Percentiles rank a stretch among this genome's conserved stretches.
These are phyloP conservation scores for Penicillium olsonii DNA, from an alignment of 2,329 filamentous ascomycete genomes.

Conservation along the genomic window DNA sequence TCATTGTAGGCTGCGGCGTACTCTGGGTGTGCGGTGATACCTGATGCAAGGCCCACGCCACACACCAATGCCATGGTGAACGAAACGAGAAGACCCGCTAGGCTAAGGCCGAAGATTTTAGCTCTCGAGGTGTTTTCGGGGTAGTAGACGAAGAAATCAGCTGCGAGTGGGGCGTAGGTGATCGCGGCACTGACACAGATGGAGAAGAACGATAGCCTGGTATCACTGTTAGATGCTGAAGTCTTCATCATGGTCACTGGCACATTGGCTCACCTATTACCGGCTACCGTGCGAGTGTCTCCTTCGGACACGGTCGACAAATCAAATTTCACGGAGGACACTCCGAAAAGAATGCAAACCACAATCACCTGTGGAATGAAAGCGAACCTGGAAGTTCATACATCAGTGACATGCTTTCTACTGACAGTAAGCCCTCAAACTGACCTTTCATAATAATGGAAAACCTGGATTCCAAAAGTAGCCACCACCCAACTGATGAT, in stretches of 20 bases:
- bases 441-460: slow-evolving; percentile 68
- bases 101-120: slow-evolving; percentile 59
- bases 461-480: slow-evolving; percentile 67
- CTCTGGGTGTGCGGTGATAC: slow-evolving; percentile 52
- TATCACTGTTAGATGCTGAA: background rate
- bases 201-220: slow-evolving; percentile 66
- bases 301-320: slow-evolving; percentile 53
- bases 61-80: slow-evolving; percentile 64
- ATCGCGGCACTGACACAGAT: slow-evolving; percentile 66
- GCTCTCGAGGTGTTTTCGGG: slow-evolving; percentile 53
- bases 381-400: slow-evolving; percentile 50
- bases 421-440: slow-evolving; percentile 9
- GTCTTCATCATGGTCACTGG: background rate
- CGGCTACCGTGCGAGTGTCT: slow-evolving; percentile 54
- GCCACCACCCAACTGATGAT: slow-evolving; percentile 65
- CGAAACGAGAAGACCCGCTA: slow-evolving; percentile 58
- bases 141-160: slow-evolving; percentile 70
- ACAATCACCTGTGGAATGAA: slow-evolving; percentile 66
- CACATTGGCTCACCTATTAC: slow-evolving; percentile 37
- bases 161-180: slow-evolving; percentile 64
- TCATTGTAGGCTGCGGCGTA: slow-evolving; percentile 60
- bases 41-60: slow-evolving; percentile 64
- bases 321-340: slow-evolving; percentile 63
- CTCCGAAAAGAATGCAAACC: slow-evolving; percentile 62
- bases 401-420: background rate